These are phyloP conservation scores for Geranium rotundifolium DNA, from an alignment of 345 rosid genomes.

Conservation along the genomic window DNA sequence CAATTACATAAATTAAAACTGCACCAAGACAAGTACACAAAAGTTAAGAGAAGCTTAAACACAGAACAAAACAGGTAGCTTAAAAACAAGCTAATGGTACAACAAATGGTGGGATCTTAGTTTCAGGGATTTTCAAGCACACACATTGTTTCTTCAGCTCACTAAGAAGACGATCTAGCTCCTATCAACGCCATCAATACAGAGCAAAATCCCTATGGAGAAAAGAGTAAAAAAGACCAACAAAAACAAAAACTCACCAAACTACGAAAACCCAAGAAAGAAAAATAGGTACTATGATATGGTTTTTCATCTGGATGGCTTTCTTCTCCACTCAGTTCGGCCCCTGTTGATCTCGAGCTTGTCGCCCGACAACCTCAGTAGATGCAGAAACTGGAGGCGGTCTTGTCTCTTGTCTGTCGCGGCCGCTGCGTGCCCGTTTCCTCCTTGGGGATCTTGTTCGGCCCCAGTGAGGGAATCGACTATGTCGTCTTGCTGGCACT, in stretches of 20 bases:
- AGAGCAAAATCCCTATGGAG: slow-evolving; percentile 3
- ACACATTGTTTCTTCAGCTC: too few relatives aligned
- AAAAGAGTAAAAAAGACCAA: too few relatives aligned
- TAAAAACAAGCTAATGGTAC: background rate
- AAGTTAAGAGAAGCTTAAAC: too few relatives aligned
- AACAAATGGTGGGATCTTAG: background rate
- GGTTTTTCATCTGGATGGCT: slow-evolving; percentile 30
- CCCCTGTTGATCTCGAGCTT: slow-evolving; percentile 85
- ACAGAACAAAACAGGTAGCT: background rate
- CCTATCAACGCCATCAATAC: background rate
- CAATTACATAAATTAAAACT: too few relatives aligned
- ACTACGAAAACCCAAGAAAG: background rate
- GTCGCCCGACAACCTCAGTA: slow-evolving; percentile 57
- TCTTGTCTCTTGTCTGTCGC: slow-evolving; percentile 16
- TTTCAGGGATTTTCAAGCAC: background rate
- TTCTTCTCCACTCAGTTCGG: slow-evolving; percentile 77
- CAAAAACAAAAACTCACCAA: background rate
- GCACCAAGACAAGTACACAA: too few relatives aligned
- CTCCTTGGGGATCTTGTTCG: slow-evolving; percentile 30
- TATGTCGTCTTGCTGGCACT: slow-evolving; percentile 72
- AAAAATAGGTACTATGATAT: background rate
- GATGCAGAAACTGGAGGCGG: slow-evolving; percentile 47
- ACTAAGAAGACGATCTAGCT: background rate
- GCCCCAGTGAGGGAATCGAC: slow-evolving; percentile 76
- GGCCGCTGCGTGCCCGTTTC: slow-evolving; percentile 48